Evolutionary conservation across 108 stramenopile species (phyloP).

Genomic region (Chaetoceros muelleri): DNA sequence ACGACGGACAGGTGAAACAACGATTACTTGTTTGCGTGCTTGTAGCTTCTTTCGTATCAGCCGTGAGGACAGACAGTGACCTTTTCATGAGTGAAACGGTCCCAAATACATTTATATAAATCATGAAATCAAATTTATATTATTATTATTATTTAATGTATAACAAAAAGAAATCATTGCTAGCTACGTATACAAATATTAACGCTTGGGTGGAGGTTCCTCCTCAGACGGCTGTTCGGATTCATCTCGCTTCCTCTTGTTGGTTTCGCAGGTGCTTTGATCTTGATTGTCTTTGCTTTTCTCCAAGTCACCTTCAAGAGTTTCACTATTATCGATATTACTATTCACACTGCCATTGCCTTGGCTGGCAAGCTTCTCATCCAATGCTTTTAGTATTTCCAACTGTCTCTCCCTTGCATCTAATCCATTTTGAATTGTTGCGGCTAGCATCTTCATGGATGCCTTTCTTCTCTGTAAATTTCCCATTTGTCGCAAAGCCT

Average conservation of each 20-base stretch:
- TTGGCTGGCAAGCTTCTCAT: not conserved
- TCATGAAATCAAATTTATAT: too few relatives aligned
- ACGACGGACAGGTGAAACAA: too few relatives aligned
- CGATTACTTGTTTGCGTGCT: too few relatives aligned
- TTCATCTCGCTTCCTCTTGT: not conserved
- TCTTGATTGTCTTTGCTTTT: not conserved
- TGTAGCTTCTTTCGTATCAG: too few relatives aligned
- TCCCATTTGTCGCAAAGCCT: slow-evolving; percentile 57
- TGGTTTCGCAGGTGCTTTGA: not conserved
- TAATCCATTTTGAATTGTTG: slow-evolving; percentile 48
- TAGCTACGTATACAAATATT: too few relatives aligned
- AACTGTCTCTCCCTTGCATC: slow-evolving; percentile 4
- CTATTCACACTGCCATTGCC: not conserved
- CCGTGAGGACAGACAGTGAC: too few relatives aligned
- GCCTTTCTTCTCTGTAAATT: slow-evolving; percentile 61
- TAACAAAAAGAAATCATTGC: too few relatives aligned
- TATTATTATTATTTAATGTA: too few relatives aligned
- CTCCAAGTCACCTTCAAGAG: not conserved
- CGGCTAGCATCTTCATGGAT: slow-evolving; percentile 56
- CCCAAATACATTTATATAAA: too few relatives aligned
- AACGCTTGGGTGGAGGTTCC: not conserved
- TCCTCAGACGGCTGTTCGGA: too few relatives aligned
- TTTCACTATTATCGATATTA: too few relatives aligned
- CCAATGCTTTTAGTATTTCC: not conserved
- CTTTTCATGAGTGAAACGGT: too few relatives aligned